These are phyloP conservation scores for Bacidia gigantensis DNA, from an alignment of 495 filamentous ascomycete species.

Conservation along the genomic window DNA sequence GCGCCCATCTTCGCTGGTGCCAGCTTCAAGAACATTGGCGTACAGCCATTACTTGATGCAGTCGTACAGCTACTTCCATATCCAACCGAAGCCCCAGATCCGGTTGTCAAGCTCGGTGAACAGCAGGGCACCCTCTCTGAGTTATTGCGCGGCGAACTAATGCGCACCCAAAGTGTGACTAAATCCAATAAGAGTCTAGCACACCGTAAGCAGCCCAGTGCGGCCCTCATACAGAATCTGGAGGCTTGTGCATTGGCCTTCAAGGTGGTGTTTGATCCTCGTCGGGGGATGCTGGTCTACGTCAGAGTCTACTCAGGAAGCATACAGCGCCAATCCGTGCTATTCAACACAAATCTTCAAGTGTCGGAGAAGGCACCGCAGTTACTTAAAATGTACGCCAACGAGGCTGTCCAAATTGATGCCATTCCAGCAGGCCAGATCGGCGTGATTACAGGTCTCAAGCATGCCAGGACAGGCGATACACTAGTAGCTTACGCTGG, in stretches of 20 bases:
- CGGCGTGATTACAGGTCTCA: conserved; percentile 87
- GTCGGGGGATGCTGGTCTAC: conserved; percentile 79
- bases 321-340: conserved; percentile 52
- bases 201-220: conserved; percentile 19
- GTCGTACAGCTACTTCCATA: conserved; percentile 76
- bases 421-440: conserved; percentile 78
- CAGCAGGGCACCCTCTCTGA: conserved; percentile 36
- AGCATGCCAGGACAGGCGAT: conserved; percentile 82
- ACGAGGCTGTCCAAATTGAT: conserved; percentile 70
- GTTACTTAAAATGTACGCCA: conserved; percentile 84
- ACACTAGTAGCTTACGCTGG: conserved; percentile 67
- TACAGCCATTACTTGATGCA: conserved; percentile 83
- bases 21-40: conserved; percentile 86
- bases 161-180: conserved; percentile 27
- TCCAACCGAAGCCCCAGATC: conserved; percentile 62
- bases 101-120: conserved; percentile 55
- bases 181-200: conserved; percentile 18
- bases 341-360: conserved; percentile 82
- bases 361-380: conserved; percentile 68
- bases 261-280: conserved; percentile 85
- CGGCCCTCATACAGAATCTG: conserved; percentile 38
- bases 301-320: conserved; percentile 82
- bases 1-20: conserved; percentile 86
- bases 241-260: conserved; percentile 79
- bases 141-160: conserved; percentile 38